Base-by-base conservation (phyloP, 1,139 yeast species). In the Casaregolazyma suthepensis region DNA sequence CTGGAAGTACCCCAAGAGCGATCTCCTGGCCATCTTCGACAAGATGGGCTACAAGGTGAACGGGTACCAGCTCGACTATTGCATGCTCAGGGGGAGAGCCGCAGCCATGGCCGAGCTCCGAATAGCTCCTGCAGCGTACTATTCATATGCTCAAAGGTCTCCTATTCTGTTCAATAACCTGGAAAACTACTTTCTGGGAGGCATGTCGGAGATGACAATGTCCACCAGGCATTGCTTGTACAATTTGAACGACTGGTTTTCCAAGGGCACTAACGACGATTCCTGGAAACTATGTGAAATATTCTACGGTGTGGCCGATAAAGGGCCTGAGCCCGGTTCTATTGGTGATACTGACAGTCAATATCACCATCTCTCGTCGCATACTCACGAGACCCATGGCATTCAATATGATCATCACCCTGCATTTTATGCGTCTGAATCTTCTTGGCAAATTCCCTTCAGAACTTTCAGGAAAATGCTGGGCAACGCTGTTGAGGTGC, bases 121-220 rank as follows among this genome's bases (percentile, higher is more conserved):
- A 2, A 56, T 70, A 0, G 69, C 72, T 3, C 57, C 60, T 2
- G 57, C 69, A 0, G 69, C 68, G 19, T 67, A 66, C 52, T 48
- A 64, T 1, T 59, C 66, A 1, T 72, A 70, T 52, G 68, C 73
- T 0, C 59, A 63, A 23, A 63, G 66, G 42, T 77, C 82, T 0
- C 83, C 83, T 0, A 59, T 76, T 10, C 60, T 78, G 42, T 68
- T 68, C 43, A 71, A 72, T 18, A 57, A 71, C 2, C 52, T 80
- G 12, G 80, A 78, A 48, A 68, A 66, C 23, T 81, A 81, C 56
- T 77, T 67, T 54, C 68, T 76, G 46, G 85, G 85, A 1, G 85
- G 85, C 0, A 53, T 78, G 5, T 68, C 71, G 19, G 83, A 79
- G 48, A 74, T 80, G 54, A 65, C 72, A 2, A 60, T 64, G 45